phyloP scores from a whole-genome alignment of 495 filamentous ascomycete species.

The Talaromyces stipitatus region DNA sequence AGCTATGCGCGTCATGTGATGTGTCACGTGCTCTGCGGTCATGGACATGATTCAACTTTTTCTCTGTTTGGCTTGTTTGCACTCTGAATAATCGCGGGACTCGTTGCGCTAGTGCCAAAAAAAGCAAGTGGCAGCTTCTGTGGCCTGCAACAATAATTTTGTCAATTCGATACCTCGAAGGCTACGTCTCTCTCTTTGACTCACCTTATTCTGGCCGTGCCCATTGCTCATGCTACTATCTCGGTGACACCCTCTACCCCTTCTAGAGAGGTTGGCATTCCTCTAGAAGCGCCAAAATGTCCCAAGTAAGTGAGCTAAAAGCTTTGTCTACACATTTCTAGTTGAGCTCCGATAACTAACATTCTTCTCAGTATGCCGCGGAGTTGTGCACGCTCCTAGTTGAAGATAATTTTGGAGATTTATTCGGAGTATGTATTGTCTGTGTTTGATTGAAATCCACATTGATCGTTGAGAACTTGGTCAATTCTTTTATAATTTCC shows the following conservation, averaged over 20 bases:
- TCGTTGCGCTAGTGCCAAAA: not conserved
- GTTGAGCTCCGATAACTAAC: constrained; percentile 6
- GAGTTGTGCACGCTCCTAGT: constrained; percentile 89
- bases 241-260: constrained; percentile 57
- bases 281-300: constrained; percentile 57
- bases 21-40: not conserved
- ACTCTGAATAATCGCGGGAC: not conserved
- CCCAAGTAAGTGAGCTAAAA: constrained; percentile 36
- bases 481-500: not conserved
- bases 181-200: not conserved
- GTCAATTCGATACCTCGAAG: not conserved
- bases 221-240: constrained; percentile 27
- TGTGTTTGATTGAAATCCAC: not conserved
- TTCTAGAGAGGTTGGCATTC: constrained; percentile 68
- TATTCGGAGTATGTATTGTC: constrained; percentile 69
- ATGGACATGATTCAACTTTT: not conserved
- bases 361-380: constrained; percentile 41
- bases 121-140: constrained; percentile 4
- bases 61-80: not conserved
- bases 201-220: not conserved
- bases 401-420: constrained; percentile 78
- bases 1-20: constrained; percentile 27
- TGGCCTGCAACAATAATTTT: not conserved
- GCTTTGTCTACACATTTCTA: not conserved
- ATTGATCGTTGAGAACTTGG: not conserved